phyloP scores from a whole-genome alignment of 164 flowering plant genomes.

The Nelumbo lutea region DNA sequence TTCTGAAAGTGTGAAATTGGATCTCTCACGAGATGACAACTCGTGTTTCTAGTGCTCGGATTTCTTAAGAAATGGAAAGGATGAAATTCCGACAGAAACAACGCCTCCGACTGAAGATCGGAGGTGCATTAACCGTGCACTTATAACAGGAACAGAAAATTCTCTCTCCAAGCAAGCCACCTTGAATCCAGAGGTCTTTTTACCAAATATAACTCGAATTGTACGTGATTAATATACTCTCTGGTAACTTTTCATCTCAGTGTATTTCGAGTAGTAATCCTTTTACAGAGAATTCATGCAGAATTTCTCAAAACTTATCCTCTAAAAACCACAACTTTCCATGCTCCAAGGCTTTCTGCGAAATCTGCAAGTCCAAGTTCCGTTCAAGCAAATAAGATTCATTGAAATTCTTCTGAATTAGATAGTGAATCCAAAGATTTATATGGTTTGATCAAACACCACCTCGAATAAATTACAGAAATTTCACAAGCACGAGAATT shows the following conservation, averaged over 20 bases:
- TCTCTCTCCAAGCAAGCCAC: neutral
- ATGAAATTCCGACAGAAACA: conserved; percentile 20
- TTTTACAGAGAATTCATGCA: neutral
- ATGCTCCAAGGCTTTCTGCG: neutral
- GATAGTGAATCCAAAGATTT: neutral
- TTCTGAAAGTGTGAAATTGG: neutral
- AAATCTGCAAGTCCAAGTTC: neutral
- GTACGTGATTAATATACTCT: neutral
- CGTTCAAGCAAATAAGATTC: neutral
- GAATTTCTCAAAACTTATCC: neutral
- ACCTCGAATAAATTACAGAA: neutral
- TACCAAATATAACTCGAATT: neutral
- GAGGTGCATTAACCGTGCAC: conserved; percentile 31
- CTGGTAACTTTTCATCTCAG: too few species aligned
- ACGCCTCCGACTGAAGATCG: conserved; percentile 37
- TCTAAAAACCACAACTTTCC: neutral
- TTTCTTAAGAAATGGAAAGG: neutral
- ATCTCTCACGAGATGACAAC: neutral
- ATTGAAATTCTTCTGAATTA: neutral
- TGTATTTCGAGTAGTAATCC: neutral
- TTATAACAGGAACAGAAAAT: neutral
- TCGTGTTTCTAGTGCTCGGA: too few species aligned
- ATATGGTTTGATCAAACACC: too few species aligned
- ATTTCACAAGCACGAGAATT: neutral
- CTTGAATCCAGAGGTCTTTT: neutral